A percentile compares a stretch with the other conserved stretches of the same genome.
Evolutionary conservation across 116 monocot genomes (phyloP).

Genomic region (Trichopus zeylanicus): DNA sequence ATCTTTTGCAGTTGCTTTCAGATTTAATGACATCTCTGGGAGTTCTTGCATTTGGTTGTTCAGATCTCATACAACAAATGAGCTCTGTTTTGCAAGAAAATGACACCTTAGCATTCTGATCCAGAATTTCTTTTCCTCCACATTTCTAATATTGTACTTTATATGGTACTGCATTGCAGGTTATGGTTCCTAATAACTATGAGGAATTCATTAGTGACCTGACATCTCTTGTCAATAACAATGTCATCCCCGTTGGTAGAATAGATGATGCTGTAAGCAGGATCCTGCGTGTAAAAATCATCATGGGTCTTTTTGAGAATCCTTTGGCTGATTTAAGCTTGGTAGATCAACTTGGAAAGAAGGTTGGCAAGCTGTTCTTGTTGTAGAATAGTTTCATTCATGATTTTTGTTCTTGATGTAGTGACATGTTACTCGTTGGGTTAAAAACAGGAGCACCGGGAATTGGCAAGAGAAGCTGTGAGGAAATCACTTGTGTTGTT

Average conservation of each 20-base stretch:
- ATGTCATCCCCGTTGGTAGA: slow-evolving; percentile 23
- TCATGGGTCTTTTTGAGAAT: slow-evolving; percentile 32
- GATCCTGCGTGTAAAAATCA: slow-evolving; percentile 28
- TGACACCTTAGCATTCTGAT: background rate
- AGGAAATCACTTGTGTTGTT: slow-evolving; percentile 37
- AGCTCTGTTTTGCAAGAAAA: too few relatives aligned
- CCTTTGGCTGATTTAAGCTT: slow-evolving; percentile 20
- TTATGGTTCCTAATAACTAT: slow-evolving; percentile 30
- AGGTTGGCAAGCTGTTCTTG: slow-evolving; percentile 12
- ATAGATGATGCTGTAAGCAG: slow-evolving; percentile 33
- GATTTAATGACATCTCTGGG: background rate
- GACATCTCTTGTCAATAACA: slow-evolving; percentile 15
- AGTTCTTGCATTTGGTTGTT: too few relatives aligned
- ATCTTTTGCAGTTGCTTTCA: background rate
- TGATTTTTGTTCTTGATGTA: too few relatives aligned
- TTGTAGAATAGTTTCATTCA: too few relatives aligned
- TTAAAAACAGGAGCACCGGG: slow-evolving; percentile 29
- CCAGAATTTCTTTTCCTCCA: too few relatives aligned
- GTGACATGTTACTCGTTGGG: too few relatives aligned
- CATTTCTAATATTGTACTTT: background rate
- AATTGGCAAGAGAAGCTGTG: slow-evolving; percentile 32
- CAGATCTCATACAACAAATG: too few relatives aligned
- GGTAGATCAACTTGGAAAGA: slow-evolving; percentile 15
- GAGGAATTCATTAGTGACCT: slow-evolving; percentile 13
- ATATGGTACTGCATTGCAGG: slow-evolving; percentile 5